phyloP scores from a whole-genome alignment of 2,329 filamentous ascomycete genomes.

The Tympanopsis confertula region DNA sequence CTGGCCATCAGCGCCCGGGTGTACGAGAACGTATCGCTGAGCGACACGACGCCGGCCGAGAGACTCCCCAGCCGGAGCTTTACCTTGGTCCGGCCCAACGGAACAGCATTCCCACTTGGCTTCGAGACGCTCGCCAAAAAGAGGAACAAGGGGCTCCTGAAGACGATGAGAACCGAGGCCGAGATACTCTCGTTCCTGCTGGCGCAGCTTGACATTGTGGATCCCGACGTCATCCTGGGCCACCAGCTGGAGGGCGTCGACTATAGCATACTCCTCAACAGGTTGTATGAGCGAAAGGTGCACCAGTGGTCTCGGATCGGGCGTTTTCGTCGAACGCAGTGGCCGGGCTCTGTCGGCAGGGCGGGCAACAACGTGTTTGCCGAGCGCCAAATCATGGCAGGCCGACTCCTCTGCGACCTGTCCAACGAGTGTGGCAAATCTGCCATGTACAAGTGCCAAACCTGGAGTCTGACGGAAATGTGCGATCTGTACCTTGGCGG shows the following conservation, averaged over 20 bases:
- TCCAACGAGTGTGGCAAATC: slow-evolving; percentile 96
- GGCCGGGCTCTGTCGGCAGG: slow-evolving; percentile 79
- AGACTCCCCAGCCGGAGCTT: slow-evolving; percentile 83
- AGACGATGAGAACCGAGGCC: slow-evolving; percentile 71
- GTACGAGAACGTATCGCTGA: slow-evolving; percentile 80
- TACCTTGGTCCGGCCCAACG: slow-evolving; percentile 76
- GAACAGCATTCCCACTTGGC: slow-evolving; percentile 68
- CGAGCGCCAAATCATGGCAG: slow-evolving; percentile 79
- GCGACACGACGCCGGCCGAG: slow-evolving; percentile 78
- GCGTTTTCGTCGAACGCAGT: slow-evolving; percentile 68
- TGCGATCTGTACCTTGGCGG: slow-evolving; percentile 76
- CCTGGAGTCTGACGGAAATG: slow-evolving; percentile 97
- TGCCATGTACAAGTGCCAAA: slow-evolving; percentile 91
- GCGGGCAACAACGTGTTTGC: slow-evolving; percentile 83
- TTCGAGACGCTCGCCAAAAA: slow-evolving; percentile 68
- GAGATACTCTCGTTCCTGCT: slow-evolving; percentile 82
- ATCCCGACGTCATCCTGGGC: slow-evolving; percentile 87
- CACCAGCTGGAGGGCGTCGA: slow-evolving; percentile 97
- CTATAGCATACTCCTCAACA: slow-evolving; percentile 78
- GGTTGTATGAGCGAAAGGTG: slow-evolving; percentile 80
- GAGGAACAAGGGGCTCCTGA: slow-evolving; percentile 66
- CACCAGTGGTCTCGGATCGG: slow-evolving; percentile 92
- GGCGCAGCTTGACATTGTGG: slow-evolving; percentile 73
- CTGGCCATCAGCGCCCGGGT: slow-evolving; percentile 81
- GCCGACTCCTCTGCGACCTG: slow-evolving; percentile 82